Percentiles rank a stretch among this genome's conserved stretches.
These are phyloP conservation scores for Penicillium tannophilum DNA, from an alignment of 495 filamentous ascomycete species.

Conservation along the genomic window DNA sequence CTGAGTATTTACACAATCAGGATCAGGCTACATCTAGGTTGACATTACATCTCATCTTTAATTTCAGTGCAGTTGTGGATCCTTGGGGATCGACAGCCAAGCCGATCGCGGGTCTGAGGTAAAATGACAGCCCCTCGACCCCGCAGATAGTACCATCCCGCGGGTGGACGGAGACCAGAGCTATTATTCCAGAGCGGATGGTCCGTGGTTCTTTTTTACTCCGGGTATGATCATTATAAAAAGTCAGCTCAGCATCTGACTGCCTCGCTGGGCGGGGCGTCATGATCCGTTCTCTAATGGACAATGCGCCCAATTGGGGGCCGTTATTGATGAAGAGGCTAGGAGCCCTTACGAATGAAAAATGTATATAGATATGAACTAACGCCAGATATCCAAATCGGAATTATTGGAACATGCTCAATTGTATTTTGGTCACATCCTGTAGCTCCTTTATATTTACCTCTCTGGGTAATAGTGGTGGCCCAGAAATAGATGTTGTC, in stretches of 20 bases:
- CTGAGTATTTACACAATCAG: slow-evolving; percentile 19
- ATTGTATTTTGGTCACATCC: background rate
- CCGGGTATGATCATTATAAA: background rate
- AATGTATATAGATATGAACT: slow-evolving; percentile 6
- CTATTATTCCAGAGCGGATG: background rate
- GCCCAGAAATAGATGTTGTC: background rate
- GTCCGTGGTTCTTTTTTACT: background rate
- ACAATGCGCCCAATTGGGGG: background rate
- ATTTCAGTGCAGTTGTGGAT: slow-evolving; percentile 9
- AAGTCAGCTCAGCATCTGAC: background rate
- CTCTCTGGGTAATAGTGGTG: background rate
- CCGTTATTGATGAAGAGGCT: background rate
- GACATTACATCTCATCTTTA: background rate
- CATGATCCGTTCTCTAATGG: background rate
- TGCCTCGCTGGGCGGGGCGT: background rate
- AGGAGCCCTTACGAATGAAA: background rate
- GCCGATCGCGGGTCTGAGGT: slow-evolving; percentile 6
- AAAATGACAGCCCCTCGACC: background rate
- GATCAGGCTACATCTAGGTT: background rate
- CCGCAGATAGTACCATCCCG: background rate
- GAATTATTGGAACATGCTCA: background rate
- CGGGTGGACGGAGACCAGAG: background rate
- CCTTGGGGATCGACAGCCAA: slow-evolving; percentile 16
- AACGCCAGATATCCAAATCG: slow-evolving; percentile 6
- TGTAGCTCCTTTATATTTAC: background rate